Percentiles rank a stretch among this genome's conserved stretches.
Evolutionary conservation across 2,329 filamentous ascomycete species (phyloP).

Genomic region (Pseudocercospora cruenta): DNA sequence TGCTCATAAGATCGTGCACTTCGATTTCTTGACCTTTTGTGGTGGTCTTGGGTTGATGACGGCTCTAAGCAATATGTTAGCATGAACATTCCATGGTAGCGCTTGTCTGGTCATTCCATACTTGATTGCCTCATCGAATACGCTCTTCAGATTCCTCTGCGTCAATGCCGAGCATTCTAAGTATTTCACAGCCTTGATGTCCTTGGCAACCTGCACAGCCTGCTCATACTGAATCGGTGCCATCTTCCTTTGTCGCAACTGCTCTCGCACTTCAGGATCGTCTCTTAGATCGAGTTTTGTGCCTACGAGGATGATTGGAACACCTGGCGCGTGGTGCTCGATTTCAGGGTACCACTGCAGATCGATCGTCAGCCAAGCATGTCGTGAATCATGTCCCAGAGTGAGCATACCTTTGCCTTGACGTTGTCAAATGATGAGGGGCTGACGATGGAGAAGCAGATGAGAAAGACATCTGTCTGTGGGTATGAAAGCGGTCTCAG

Average conservation of each 20-base stretch:
- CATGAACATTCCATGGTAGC: not conserved
- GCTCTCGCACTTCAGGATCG: conserved; percentile 79
- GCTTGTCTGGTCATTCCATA: conserved; percentile 53
- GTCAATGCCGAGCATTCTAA: conserved; percentile 96
- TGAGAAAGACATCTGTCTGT: conserved; percentile 96
- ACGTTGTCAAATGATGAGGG: conserved; percentile 99
- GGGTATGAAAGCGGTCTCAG: conserved; percentile 94
- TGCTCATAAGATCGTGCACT: conserved; percentile 69
- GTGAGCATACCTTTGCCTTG: conserved; percentile 81
- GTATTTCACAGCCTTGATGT: conserved; percentile 96
- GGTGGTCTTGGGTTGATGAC: conserved; percentile 70
- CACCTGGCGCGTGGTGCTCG: conserved; percentile 91
- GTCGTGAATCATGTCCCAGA: not conserved
- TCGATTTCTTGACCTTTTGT: conserved; percentile 64
- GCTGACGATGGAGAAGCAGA: conserved; percentile 98
- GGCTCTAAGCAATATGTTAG: conserved; percentile 56
- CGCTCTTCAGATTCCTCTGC: conserved; percentile 95
- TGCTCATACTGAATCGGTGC: conserved; percentile 95
- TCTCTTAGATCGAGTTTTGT: conserved; percentile 96
- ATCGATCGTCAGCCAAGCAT: conserved; percentile 15
- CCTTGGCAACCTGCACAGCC: conserved; percentile 83
- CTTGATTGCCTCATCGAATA: conserved; percentile 98
- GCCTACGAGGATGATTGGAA: conserved; percentile 94
- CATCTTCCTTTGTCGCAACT: conserved; percentile 89
- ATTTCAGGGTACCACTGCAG: conserved; percentile 94